phyloP scores from a whole-genome alignment of 176 grass and related monocot species.

The Carex kokanica region DNA sequence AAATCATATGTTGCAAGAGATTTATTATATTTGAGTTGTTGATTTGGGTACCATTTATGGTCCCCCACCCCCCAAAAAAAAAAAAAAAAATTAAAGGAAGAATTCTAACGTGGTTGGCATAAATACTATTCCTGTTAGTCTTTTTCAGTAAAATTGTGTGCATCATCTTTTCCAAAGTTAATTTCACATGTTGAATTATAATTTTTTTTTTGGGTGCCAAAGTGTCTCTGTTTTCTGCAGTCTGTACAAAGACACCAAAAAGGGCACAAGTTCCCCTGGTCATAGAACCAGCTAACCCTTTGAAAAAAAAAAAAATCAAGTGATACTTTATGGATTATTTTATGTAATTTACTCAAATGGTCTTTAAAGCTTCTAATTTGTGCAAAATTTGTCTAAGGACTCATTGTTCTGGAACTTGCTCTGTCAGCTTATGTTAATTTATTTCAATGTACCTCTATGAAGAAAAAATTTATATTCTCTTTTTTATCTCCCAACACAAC shows the following conservation, averaged over 20 bases:
- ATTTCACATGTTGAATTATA: neutral
- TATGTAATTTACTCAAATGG: slow-evolving; percentile 11
- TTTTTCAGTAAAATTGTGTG: slow-evolving; percentile 13
- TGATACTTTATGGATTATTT: neutral
- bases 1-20: neutral
- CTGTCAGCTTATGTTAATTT: neutral
- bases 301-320: neutral
- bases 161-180: neutral
- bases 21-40: slow-evolving; percentile 8
- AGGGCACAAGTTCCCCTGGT: slow-evolving; percentile 2
- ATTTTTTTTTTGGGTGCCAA: neutral
- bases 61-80: neutral
- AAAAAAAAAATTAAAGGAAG: neutral
- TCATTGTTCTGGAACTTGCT: neutral
- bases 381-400: neutral
- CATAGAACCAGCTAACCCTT: neutral
- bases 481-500: neutral
- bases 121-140: slow-evolving; percentile 1
- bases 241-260: neutral
- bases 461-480: neutral
- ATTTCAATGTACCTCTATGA: neutral
- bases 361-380: neutral
- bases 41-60: neutral
- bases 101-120: slow-evolving; percentile 1
- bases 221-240: neutral